phyloP scores from a whole-genome alignment of 352 stramenopile genomes.

The Pythium biforme region DNA sequence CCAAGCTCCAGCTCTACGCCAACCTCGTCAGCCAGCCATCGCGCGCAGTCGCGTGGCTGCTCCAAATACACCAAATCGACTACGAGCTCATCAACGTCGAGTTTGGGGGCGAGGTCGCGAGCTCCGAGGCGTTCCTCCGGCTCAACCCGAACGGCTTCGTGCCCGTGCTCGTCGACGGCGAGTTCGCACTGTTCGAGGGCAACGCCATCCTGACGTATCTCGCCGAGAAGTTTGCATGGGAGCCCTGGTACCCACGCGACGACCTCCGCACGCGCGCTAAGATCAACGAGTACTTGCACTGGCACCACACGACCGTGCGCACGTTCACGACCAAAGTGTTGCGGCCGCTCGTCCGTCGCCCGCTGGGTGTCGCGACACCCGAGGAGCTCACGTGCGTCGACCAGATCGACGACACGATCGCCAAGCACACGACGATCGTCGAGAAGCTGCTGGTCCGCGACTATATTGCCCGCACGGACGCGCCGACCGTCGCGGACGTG shows the following conservation, averaged over 20 bases:
- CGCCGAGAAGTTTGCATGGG: constrained; percentile 44
- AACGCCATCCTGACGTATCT: constrained; percentile 55
- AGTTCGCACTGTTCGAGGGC: constrained; percentile 52
- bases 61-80: constrained; percentile 38
- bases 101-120: constrained; percentile 16
- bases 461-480: constrained; percentile 45
- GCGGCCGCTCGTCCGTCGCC: constrained; percentile 29
- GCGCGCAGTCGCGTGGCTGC: constrained; percentile 36
- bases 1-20: constrained; percentile 48
- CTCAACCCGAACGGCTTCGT: constrained; percentile 52
- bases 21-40: constrained; percentile 63
- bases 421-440: constrained; percentile 35
- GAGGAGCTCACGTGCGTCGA: constrained; percentile 38
- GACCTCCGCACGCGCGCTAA: constrained; percentile 42
- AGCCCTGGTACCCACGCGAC: constrained; percentile 44
- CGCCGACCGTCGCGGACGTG: constrained; percentile 62
- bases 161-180: constrained; percentile 47
- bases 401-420: constrained; percentile 36
- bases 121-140: constrained; percentile 39
- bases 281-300: constrained; percentile 63
- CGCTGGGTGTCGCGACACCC: constrained; percentile 31
- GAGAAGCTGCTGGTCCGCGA: constrained; percentile 51
- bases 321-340: constrained; percentile 45
- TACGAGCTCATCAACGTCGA: constrained; percentile 37
- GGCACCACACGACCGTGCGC: constrained; percentile 61